Base-by-base conservation (phyloP, 2,329 filamentous ascomycete genomes). In the Trichoderma hamatum region DNA sequence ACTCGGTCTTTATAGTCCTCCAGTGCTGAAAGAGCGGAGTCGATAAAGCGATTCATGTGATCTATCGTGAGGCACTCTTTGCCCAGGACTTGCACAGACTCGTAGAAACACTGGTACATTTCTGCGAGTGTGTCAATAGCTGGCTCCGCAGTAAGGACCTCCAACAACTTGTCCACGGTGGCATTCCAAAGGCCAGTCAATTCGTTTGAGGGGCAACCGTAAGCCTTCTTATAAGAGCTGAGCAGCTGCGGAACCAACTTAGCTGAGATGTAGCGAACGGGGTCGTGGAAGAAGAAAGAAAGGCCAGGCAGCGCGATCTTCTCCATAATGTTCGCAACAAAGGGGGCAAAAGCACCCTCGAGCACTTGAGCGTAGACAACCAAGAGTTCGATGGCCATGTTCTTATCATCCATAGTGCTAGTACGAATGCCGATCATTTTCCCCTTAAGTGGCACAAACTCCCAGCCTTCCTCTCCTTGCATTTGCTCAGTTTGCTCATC, bases 91-190 rank as follows among this genome's bases (percentile, higher is more conserved):
- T 98, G 95, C 9, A 99, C 90, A 30, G 93, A 97, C 80, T 99
- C 96, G 80, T 99, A 99, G 84, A 99, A 99, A 84, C 96, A 99
- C 80, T 98, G 95, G 81, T 97, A 99, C 93, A 99, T 97, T 82
- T 98, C 96, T 1, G 96, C 95, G 58, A 99, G 86, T 0, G 96
- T 97, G 75, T 99, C 96, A 70, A 99, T 94, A 1, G 94, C 94
- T 24, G 96, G 95, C 82, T 99, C 96, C 0, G 94, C 94, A 71
- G 91, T 93, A 49, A 99, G 86, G 1, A 97, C 94, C 79, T 98
- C 96, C 13, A 99, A 88, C 43, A 98, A 87, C 82, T 97, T 97
- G 75, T 93, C 92, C 11, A 96, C 90, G 4, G 94, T 96, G 67
- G 87, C 89, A 71, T 86, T 87, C 96, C 96, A 99, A 60, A 99